Base-by-base conservation (phyloP, 1,284 basidiomycete species). In the Rhodofomes roseus region DNA sequence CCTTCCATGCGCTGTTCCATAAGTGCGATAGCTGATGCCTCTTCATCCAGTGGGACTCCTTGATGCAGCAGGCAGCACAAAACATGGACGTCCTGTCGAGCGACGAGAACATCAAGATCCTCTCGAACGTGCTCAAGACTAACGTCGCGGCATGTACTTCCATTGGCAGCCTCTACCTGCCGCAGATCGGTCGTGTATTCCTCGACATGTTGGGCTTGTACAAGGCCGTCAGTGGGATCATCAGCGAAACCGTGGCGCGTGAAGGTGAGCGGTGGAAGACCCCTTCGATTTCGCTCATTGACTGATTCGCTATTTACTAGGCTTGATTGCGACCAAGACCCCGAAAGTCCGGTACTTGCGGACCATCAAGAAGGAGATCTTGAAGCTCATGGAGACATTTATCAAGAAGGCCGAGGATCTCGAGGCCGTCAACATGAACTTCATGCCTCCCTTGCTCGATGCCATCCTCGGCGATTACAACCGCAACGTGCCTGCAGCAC, bases 171-270 rank as follows among this genome's bases (percentile, higher is more conserved):
- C 96, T 97, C 81, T 99, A 98, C 78, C 81, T 97, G 1, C 96
- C 97, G 14, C 97, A 99, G 73, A 89, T 99, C 53, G 95, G 93
- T 11, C 86, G 95, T 44, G 90, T 99, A 75, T 99, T 98, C 83
- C 80, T 98, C 68, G 97, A 99, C 74, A 98, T 99, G 95, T 85
- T 99, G 29, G 96, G 96, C 16, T 79, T 99, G 60, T 99, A 99
- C 81, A 96, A 95, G 74, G 96, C 95, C 29, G 96, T 98, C 61
- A 96, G 94, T 67, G 90, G 93, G n/a, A 95, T 99, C 69, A 98
- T 99, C 71, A 96, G 92, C 70, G 92, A 95, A 71, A 94, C 93
- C 20, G 91, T 99, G 40, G 90, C 88, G 22, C 86, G 86, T 67
- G 92, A 96, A 73, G 92, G 93, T 92, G 25, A 57, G 82, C 73